These are phyloP conservation scores for Calonectria leucothoes DNA, from an alignment of 2,329 filamentous ascomycete species.

Conservation along the genomic window DNA sequence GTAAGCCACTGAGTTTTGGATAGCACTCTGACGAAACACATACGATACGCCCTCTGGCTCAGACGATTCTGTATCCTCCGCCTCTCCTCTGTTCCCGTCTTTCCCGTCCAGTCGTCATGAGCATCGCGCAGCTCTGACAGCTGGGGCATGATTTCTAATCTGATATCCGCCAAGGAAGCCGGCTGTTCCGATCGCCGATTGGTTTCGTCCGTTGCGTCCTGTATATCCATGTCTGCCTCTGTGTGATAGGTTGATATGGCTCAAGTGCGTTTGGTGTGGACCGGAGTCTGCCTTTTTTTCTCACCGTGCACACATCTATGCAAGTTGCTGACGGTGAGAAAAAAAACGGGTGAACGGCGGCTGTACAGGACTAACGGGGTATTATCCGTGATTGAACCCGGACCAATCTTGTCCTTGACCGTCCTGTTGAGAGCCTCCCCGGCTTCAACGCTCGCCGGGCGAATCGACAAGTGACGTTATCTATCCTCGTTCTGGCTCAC, in stretches of 20 bases:
- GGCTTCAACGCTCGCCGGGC: neutral
- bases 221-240: neutral
- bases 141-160: constrained; percentile 1
- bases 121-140: constrained; percentile 10
- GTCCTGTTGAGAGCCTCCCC: neutral
- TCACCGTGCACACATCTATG: constrained; percentile 15
- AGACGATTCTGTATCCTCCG: constrained; percentile 25
- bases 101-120: constrained; percentile 25
- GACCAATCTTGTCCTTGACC: neutral
- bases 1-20: neutral
- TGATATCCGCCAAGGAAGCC: neutral
- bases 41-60: constrained; percentile 22
- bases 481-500: neutral
- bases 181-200: neutral
- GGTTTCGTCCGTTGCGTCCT: neutral
- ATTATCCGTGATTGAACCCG: neutral
- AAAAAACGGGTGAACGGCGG: neutral
- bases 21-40: neutral
- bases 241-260: neutral
- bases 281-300: neutral
- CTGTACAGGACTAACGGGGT: neutral
- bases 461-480: constrained; percentile 6
- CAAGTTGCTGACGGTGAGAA: constrained; percentile 17
- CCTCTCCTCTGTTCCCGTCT: constrained; percentile 12
- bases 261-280: neutral